Conservation (phyloP, 2,329 filamentous ascomycete genomes). For the Fusarium sp. region DNA sequence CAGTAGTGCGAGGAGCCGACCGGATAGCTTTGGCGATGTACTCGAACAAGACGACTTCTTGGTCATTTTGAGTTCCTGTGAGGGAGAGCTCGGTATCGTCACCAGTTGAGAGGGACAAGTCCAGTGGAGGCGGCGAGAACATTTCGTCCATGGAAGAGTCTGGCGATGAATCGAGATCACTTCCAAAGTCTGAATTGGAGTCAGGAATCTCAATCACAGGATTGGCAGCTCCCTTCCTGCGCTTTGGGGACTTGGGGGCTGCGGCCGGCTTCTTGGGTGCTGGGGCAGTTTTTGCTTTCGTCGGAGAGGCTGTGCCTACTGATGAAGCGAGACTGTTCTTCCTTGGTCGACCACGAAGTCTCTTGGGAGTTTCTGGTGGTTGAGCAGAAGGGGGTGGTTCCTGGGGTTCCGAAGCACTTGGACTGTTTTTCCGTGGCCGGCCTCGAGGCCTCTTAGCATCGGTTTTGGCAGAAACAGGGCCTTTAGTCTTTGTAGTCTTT, state of each 20-base stretch:
- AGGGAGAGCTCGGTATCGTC: slow-evolving; percentile 61
- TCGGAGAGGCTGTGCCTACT: neutral
- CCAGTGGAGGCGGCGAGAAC: slow-evolving; percentile 57
- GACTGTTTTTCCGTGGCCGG: slow-evolving; percentile 49
- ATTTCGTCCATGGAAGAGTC: slow-evolving; percentile 51
- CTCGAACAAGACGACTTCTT: slow-evolving; percentile 60
- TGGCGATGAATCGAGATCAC: slow-evolving; percentile 46
- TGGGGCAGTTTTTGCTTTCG: slow-evolving; percentile 15
- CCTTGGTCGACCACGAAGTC: slow-evolving; percentile 55
- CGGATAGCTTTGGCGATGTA: slow-evolving; percentile 68
- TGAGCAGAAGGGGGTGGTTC: slow-evolving; percentile 53
- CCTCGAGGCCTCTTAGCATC: slow-evolving; percentile 47
- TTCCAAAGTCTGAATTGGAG: slow-evolving; percentile 57
- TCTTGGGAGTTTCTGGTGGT: slow-evolving; percentile 50
- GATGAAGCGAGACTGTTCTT: slow-evolving; percentile 46
- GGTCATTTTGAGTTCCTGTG: slow-evolving; percentile 51
- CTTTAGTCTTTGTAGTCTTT: slow-evolving; percentile 24
- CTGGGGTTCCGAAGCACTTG: slow-evolving; percentile 39
- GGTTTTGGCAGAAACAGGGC: slow-evolving; percentile 5
- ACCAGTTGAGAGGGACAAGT: slow-evolving; percentile 58
- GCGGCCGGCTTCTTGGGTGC: slow-evolving; percentile 20
- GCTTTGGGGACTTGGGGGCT: slow-evolving; percentile 26
- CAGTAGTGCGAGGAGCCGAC: slow-evolving; percentile 60
- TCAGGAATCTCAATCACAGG: slow-evolving; percentile 63
- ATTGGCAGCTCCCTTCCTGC: slow-evolving; percentile 20